These are phyloP conservation scores for Rhipidocladum racemiflorum DNA, from an alignment of 176 grass and related monocot species.

Conservation along the genomic window DNA sequence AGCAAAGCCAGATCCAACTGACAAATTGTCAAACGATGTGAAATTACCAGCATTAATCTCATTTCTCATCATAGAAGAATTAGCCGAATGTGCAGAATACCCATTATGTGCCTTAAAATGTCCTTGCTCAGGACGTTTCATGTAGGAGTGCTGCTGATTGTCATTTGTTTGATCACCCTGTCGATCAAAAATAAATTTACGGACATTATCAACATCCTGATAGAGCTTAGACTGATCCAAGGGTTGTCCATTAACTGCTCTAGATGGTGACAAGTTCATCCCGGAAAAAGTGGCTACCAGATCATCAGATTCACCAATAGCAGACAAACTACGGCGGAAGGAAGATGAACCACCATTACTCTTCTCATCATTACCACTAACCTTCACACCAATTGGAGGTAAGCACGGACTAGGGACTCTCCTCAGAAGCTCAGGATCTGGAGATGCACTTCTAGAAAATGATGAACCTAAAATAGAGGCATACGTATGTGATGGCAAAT, in stretches of 20 bases:
- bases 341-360: constrained; percentile 51
- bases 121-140: constrained; percentile 38
- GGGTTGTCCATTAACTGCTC: constrained; percentile 37
- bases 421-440: constrained; percentile 62
- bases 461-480: constrained; percentile 68
- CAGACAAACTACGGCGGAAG: constrained; percentile 49
- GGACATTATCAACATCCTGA: constrained; percentile 55
- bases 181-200: constrained; percentile 46
- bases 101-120: constrained; percentile 40
- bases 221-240: constrained; percentile 58
- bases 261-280: constrained; percentile 51
- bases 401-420: constrained; percentile 60
- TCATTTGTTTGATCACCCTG: constrained; percentile 41
- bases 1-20: constrained; percentile 41
- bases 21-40: constrained; percentile 39
- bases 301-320: constrained; percentile 53
- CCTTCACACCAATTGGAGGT: constrained; percentile 75
- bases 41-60: constrained; percentile 57
- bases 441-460: constrained; percentile 65
- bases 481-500: constrained; percentile 53
- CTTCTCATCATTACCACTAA: constrained; percentile 53
- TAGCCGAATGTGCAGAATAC: constrained; percentile 37
- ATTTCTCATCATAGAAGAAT: constrained; percentile 55
- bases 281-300: constrained; percentile 62
- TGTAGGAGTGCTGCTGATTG: constrained; percentile 45